Evolutionary conservation across 1,139 yeast genomes (phyloP).

Genomic region (Pneumocystis canis): DNA sequence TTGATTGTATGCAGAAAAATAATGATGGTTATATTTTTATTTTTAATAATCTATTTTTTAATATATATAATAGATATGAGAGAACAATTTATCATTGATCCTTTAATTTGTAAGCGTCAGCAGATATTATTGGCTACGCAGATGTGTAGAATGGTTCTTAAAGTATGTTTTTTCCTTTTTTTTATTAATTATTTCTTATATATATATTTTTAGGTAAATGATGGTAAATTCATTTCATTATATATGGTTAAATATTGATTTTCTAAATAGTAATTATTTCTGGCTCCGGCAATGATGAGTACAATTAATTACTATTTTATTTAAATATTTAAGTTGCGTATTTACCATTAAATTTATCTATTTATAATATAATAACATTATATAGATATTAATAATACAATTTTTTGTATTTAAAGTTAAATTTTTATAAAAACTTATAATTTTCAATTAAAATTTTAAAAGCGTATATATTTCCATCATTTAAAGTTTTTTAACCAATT

Average conservation of each 20-base stretch:
- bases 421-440: too few relatives aligned
- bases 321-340: background rate
- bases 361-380: background rate
- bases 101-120: slow-evolving; percentile 91
- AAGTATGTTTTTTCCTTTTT: slow-evolving; percentile 33
- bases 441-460: too few relatives aligned
- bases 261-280: background rate
- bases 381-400: background rate
- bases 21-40: slow-evolving; percentile 26
- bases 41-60: background rate
- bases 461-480: too few relatives aligned
- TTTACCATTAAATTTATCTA: background rate
- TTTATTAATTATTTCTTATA: background rate
- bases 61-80: slow-evolving; percentile 50
- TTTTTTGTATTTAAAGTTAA: background rate
- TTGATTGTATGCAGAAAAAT: slow-evolving; percentile 83
- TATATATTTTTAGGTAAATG: background rate
- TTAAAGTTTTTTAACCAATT: too few relatives aligned
- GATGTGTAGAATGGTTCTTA: slow-evolving; percentile 90
- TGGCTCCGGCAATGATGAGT: background rate
- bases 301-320: background rate
- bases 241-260: background rate
- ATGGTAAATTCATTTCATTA: background rate
- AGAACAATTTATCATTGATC: slow-evolving; percentile 87
- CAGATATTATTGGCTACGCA: slow-evolving; percentile 92